Evolutionary conservation across 2,329 filamentous ascomycete genomes (phyloP).

Genomic region (Fusarium nanum): DNA sequence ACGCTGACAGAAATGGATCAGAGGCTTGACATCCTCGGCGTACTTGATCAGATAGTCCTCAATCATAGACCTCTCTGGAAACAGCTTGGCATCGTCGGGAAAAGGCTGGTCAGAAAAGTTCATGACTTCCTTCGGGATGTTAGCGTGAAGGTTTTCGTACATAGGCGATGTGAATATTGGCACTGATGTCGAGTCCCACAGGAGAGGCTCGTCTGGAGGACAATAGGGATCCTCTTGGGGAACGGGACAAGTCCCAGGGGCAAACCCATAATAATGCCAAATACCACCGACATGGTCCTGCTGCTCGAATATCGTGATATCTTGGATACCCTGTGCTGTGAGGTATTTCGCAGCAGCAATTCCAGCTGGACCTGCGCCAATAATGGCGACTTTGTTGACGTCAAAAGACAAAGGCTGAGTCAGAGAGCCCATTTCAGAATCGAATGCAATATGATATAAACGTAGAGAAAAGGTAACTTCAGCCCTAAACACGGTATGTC

Average conservation of each 20-base stretch:
- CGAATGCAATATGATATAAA: neutral
- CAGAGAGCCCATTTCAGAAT: conserved; percentile 47
- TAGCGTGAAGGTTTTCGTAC: conserved; percentile 86
- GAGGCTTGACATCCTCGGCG: conserved; percentile 71
- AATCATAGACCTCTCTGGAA: conserved; percentile 78
- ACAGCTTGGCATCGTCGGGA: conserved; percentile 72
- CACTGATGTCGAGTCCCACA: conserved; percentile 52
- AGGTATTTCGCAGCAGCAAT: conserved; percentile 85
- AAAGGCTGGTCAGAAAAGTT: conserved; percentile 78
- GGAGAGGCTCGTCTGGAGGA: conserved; percentile 72
- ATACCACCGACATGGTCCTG: conserved; percentile 80
- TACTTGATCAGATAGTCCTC: conserved; percentile 80
- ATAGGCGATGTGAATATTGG: conserved; percentile 83
- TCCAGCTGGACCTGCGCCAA: conserved; percentile 86
- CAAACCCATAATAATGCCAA: conserved; percentile 79
- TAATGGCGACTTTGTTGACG: conserved; percentile 75
- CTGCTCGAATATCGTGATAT: conserved; percentile 85
- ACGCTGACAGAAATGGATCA: conserved; percentile 77
- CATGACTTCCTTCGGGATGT: conserved; percentile 88
- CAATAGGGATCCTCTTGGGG: conserved; percentile 77
- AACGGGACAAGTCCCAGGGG: conserved; percentile 62
- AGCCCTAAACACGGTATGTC: neutral
- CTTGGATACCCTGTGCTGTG: conserved; percentile 75
- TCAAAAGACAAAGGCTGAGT: conserved; percentile 53
- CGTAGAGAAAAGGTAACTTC: neutral